A percentile compares a stretch with the other conserved stretches of the same genome.
Evolutionary conservation across 371 early-diverging fungal species (phyloP).

Genomic region (Umbelopsis sp.): DNA sequence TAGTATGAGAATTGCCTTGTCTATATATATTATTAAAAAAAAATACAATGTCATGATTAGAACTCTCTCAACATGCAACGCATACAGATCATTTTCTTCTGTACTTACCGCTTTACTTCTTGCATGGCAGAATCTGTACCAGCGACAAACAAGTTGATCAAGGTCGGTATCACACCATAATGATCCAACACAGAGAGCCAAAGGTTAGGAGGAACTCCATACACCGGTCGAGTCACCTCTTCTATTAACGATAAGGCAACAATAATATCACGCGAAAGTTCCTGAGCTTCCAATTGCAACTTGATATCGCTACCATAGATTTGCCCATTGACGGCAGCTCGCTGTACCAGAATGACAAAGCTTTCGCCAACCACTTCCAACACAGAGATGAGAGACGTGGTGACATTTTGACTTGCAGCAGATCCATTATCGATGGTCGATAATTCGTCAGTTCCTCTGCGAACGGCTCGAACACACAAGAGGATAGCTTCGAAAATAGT

Average conservation of each 20-base stretch:
- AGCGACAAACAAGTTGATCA: conserved; percentile 31
- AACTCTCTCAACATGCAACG: too few relatives aligned
- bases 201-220: conserved; percentile 22
- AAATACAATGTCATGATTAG: conserved; percentile 1
- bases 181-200: conserved; percentile 35
- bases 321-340: conserved; percentile 33
- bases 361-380: conserved; percentile 36
- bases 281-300: conserved; percentile 23
- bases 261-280: conserved; percentile 41
- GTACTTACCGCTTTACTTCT: conserved; percentile 42
- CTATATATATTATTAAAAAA: conserved; percentile 22
- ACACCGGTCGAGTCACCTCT: conserved; percentile 37
- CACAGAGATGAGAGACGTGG: not conserved
- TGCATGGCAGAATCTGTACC: conserved; percentile 37
- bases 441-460: conserved; percentile 25
- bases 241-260: conserved; percentile 37
- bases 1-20: conserved; percentile 24
- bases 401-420: conserved; percentile 9
- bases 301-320: conserved; percentile 24
- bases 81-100: not conserved
- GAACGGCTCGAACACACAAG: conserved; percentile 39
- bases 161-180: conserved; percentile 30
- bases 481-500: conserved; percentile 42
- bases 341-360: conserved; percentile 36
- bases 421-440: conserved; percentile 10